Conservation (phyloP, 2,329 filamentous ascomycete species). For the Fusarium sp. region DNA sequence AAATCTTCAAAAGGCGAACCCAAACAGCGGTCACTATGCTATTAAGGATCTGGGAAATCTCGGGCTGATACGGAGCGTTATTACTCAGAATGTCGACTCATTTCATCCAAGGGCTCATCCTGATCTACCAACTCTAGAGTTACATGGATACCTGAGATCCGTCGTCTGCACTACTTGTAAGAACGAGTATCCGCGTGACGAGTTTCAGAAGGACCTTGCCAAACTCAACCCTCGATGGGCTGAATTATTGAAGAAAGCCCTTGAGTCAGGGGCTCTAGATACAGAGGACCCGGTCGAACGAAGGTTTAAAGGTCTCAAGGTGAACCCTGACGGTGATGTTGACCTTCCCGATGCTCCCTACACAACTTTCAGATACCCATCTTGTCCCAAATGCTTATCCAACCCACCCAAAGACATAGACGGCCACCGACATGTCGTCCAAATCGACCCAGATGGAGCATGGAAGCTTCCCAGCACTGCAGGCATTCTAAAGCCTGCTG, state of each 20-base stretch:
- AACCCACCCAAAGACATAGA: slow-evolving; percentile 71
- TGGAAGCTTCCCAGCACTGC: slow-evolving; percentile 77
- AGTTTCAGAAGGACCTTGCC: slow-evolving; percentile 83
- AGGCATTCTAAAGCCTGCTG: slow-evolving; percentile 91
- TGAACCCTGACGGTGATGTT: slow-evolving; percentile 95
- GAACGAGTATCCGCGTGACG: slow-evolving; percentile 77
- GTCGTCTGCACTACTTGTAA: slow-evolving; percentile 86
- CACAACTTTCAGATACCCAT: slow-evolving; percentile 89
- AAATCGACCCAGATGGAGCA: slow-evolving; percentile 85
- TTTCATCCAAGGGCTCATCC: slow-evolving; percentile 89
- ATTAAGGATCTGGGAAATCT: slow-evolving; percentile 79
- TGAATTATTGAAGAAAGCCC: slow-evolving; percentile 78
- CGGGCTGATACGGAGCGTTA: slow-evolving; percentile 81
- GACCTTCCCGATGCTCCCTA: slow-evolving; percentile 91
- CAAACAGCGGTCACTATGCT: slow-evolving; percentile 85
- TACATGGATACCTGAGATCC: slow-evolving; percentile 91
- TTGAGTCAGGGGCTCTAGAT: slow-evolving; percentile 81
- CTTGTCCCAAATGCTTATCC: slow-evolving; percentile 84
- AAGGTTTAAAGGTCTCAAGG: slow-evolving; percentile 78
- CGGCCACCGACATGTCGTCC: slow-evolving; percentile 70
- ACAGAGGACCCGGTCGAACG: slow-evolving; percentile 83
- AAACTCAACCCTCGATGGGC: slow-evolving; percentile 90
- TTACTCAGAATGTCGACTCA: slow-evolving; percentile 98
- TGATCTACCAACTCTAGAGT: slow-evolving; percentile 80
- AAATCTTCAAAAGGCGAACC: slow-evolving; percentile 81